Conservation (phyloP, 2,329 filamentous ascomycete genomes). For the Venturia oleaginea region DNA sequence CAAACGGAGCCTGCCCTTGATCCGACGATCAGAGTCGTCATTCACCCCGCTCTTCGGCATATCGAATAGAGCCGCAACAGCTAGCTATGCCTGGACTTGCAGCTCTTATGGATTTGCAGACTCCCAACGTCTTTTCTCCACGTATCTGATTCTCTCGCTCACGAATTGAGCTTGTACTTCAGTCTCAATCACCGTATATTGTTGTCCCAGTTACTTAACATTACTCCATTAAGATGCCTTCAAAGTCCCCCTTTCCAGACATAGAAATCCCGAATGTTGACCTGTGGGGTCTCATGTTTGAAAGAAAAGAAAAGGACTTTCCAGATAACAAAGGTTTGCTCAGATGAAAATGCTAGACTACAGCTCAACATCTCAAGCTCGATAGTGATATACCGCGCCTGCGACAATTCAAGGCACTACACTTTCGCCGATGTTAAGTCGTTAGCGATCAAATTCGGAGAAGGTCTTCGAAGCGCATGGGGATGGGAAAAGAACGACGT, state of each 20-base stretch:
- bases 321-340: constrained; percentile 8
- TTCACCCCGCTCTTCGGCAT: constrained; percentile 2
- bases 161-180: not conserved
- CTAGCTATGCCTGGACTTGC: not conserved
- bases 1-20: not conserved
- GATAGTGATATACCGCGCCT: constrained; percentile 8
- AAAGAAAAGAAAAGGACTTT: constrained; percentile 10
- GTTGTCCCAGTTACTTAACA: too few species aligned
- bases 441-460: constrained; percentile 63
- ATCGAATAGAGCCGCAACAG: not conserved
- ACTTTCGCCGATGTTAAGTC: constrained; percentile 60
- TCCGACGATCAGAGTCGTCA: constrained; percentile 1
- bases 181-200: not conserved
- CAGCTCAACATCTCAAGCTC: not conserved
- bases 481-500: constrained; percentile 78
- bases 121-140: not conserved
- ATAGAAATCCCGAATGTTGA: constrained; percentile 12
- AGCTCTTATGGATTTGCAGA: not conserved
- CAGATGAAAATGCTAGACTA: not conserved
- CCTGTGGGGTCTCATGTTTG: constrained; percentile 14
- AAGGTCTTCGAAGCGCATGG: constrained; percentile 66
- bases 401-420: constrained; percentile 40
- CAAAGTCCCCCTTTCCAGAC: constrained; percentile 12
- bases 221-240: not conserved
- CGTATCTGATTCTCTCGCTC: not conserved